Evolutionary conservation across 495 filamentous ascomycete genomes (phyloP), one percentile per base, ranked within the genome.

Genomic region (Penicillium paradoxum): DNA sequence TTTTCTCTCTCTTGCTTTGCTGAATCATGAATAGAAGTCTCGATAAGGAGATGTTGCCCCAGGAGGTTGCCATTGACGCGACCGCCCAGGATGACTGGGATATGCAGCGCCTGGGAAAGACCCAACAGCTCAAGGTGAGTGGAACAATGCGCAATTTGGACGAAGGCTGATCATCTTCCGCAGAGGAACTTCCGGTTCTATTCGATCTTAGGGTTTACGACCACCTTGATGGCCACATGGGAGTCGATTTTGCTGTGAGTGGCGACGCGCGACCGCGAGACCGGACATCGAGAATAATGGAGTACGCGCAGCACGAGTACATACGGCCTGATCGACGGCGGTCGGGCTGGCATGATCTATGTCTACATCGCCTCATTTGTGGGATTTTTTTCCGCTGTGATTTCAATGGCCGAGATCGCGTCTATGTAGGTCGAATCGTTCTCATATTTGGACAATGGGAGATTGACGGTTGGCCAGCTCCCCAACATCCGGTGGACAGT

Each of bases 201-300:
- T 6, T 74, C 76, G 0, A 77, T 77, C 13, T 54, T 78, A 8
- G 71, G 73, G 7, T 78, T 77, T 54, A 71, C 71, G 19, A 74
- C 71, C 14, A 74, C 74, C 1, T 53, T 79, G 24, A 73, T 77
- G 63, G 69, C 71, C 5, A 75, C 72, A 14, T 79, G 75, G 75
- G 75, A 79, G 46, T 73, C 68, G 13, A 67, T 74, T 37, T 45
- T 74, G 24, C 64, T 73, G 64, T 67, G 48, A 63, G 64, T 51
- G n/a, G 9, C 9, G 14, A 51, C 18, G 21, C 49, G 27, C 38
- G 29, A 51, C 30, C 13, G n/a, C 14, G 14, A 25, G 6, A 19
- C 14, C 6, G n/a, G n/a, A n/a, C 21, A 30, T 29, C 3, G 13
- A 32, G 19, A 51, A 34, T 47, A 17, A 46, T 37, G 42, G 34